phyloP scores from a whole-genome alignment of 306 rosid species.

The Castanea mollissima region DNA sequence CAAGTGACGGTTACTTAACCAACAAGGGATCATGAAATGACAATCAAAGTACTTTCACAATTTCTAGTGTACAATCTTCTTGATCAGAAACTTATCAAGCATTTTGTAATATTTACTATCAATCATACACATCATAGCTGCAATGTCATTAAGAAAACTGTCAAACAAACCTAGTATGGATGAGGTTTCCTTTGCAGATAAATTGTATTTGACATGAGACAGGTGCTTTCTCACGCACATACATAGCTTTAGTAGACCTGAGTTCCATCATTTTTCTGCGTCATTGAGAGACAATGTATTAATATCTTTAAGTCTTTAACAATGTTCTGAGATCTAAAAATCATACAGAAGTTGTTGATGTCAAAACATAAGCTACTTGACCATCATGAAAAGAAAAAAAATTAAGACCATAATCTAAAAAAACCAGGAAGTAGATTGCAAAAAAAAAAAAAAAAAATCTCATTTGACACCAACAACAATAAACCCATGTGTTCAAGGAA shows the following conservation, averaged over 20 bases:
- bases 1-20: no score
- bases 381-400: neutral
- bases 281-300: neutral
- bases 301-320: neutral
- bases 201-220: conserved; percentile 44
- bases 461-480: neutral
- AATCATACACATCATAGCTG: neutral
- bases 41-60: neutral
- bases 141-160: neutral
- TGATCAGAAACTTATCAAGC: conserved; percentile 11
- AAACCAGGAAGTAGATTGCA: no score
- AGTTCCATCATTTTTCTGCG: conserved; percentile 48
- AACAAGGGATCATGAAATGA: neutral
- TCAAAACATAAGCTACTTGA: neutral
- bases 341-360: neutral
- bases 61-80: neutral
- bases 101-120: conserved; percentile 2
- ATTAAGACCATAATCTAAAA: neutral
- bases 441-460: neutral
- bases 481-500: neutral
- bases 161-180: conserved; percentile 39
- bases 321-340: neutral
- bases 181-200: conserved; percentile 50
- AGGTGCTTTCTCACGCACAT: conserved; percentile 40
- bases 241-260: conserved; percentile 45